A percentile compares a stretch with the other conserved stretches of the same genome.
phyloP scores from a whole-genome alignment of 768 basidiomycete genomes.

The Pulveroboletus sp. region DNA sequence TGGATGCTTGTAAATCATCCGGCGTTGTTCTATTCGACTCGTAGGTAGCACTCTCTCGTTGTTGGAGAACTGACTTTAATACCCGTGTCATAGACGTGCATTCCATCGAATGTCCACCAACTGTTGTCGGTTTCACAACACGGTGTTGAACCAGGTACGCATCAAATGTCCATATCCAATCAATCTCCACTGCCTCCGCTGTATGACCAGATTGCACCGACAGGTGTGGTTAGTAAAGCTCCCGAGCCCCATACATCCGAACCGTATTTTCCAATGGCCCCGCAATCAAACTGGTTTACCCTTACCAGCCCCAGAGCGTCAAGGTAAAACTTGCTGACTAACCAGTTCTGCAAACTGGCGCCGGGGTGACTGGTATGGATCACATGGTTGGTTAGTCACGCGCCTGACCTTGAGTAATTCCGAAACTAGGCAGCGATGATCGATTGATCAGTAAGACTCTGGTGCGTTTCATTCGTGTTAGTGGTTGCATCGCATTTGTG shows the following conservation, averaged over 20 bases:
- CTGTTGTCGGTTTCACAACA: slow-evolving; percentile 7
- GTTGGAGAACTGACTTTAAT: slow-evolving; percentile 15
- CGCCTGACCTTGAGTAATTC: slow-evolving; percentile 65
- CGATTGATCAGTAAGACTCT: slow-evolving; percentile 37
- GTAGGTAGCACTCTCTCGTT: slow-evolving; percentile 37
- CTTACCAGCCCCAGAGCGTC: not conserved
- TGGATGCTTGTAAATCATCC: slow-evolving; percentile 24
- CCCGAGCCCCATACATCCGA: slow-evolving; percentile 62
- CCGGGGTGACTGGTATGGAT: slow-evolving; percentile 68
- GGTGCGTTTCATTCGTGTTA: slow-evolving; percentile 44
- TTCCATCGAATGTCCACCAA: slow-evolving; percentile 16
- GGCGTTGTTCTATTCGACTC: slow-evolving; percentile 76
- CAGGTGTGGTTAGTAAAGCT: slow-evolving; percentile 58
- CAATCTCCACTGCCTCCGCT: not conserved
- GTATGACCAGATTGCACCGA: slow-evolving; percentile 6
- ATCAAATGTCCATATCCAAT: slow-evolving; percentile 52
- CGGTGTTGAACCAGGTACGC: slow-evolving; percentile 50
- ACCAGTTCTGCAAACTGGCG: slow-evolving; percentile 23
- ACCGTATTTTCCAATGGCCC: slow-evolving; percentile 46
- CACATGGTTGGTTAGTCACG: slow-evolving; percentile 73
- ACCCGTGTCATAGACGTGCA: slow-evolving; percentile 50
- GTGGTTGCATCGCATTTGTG: not conserved
- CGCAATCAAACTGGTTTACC: slow-evolving; percentile 36
- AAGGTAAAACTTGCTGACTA: slow-evolving; percentile 4
- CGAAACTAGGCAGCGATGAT: slow-evolving; percentile 77